Evolutionary conservation across 208 protist genomes (phyloP).

Genomic region (Entamoeba dispar): DNA sequence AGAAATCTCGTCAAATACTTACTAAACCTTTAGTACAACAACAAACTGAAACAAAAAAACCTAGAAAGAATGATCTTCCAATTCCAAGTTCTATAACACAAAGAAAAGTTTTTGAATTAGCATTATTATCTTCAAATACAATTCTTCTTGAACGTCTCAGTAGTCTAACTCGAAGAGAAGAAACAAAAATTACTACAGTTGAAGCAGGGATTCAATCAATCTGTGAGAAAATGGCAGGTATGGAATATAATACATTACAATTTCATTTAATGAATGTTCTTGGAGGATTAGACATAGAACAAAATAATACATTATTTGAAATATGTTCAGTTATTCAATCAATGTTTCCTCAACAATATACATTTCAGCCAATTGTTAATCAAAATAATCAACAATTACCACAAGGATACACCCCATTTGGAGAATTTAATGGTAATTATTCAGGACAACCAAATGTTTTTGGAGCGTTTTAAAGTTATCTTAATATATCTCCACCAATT

Average conservation of each 20-base stretch:
- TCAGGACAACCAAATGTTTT: neutral
- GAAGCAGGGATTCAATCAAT: neutral
- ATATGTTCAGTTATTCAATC: neutral
- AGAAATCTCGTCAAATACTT: neutral
- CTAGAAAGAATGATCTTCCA: neutral
- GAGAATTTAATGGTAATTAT: neutral
- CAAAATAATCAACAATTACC: neutral
- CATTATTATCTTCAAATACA: neutral
- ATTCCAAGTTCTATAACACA: neutral
- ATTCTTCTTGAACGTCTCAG: neutral
- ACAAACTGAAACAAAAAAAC: neutral
- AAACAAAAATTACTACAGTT: neutral
- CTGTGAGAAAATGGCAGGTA: neutral
- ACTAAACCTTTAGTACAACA: neutral
- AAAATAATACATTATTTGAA: neutral
- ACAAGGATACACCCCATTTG: neutral
- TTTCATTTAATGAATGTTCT: neutral
- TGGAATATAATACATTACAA: neutral
- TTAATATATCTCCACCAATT: no score
- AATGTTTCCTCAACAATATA: neutral
- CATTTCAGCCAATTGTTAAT: neutral
- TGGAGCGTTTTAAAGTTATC: neutral
- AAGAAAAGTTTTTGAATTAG: neutral
- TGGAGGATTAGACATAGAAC: neutral
- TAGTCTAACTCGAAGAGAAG: neutral